These are phyloP conservation scores for Colletotrichum melonis DNA, from an alignment of 2,329 filamentous ascomycete species.

Conservation along the genomic window DNA sequence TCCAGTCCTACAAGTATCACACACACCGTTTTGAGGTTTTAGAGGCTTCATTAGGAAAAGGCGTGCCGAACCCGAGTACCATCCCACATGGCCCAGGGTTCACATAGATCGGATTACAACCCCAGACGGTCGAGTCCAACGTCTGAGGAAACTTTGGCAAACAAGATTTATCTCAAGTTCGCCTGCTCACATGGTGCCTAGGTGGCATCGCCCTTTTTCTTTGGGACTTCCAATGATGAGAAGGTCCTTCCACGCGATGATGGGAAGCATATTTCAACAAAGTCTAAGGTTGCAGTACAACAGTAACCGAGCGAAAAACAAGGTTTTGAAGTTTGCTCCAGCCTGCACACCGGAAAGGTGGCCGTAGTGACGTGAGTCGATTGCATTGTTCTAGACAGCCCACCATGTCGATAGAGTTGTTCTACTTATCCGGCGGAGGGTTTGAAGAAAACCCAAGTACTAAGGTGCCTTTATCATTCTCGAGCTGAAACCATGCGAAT, in stretches of 20 bases:
- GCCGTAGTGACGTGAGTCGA: too few species aligned
- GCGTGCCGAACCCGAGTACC: background rate
- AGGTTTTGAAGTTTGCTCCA: background rate
- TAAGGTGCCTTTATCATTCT: too few species aligned
- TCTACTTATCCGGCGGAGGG: too few species aligned
- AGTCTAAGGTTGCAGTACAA: background rate
- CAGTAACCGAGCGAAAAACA: background rate
- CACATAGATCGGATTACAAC: background rate
- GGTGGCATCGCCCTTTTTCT: background rate
- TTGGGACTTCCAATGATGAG: background rate
- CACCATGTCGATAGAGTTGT: too few species aligned
- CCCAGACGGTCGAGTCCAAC: background rate
- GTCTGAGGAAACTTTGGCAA: slow-evolving; percentile 11
- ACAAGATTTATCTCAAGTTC: background rate
- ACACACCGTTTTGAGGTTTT: background rate
- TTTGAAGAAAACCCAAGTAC: too few species aligned
- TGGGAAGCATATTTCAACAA: background rate
- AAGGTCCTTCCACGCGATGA: background rate
- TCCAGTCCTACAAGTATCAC: too few species aligned
- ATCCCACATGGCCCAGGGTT: background rate
- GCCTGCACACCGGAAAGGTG: too few species aligned
- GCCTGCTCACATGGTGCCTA: background rate
- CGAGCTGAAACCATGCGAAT: too few species aligned
- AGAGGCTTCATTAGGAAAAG: background rate
- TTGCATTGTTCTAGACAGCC: too few species aligned